Evolutionary conservation across 2,329 filamentous ascomycete genomes (phyloP).

Genomic region (Colletotrichum sp.): DNA sequence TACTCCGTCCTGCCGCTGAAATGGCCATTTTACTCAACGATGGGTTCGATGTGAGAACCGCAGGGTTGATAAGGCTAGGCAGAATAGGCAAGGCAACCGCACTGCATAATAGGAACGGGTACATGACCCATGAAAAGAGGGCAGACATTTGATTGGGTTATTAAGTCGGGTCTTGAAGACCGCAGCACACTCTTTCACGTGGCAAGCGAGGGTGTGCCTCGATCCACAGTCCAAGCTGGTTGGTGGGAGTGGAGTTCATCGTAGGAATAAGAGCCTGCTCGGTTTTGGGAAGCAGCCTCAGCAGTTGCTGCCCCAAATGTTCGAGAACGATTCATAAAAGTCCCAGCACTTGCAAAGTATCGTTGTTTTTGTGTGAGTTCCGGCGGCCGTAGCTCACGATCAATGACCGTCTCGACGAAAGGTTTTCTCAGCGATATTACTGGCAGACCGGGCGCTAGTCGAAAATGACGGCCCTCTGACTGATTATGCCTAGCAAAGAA

Average conservation of each 20-base stretch:
- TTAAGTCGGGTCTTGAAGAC: too few species aligned
- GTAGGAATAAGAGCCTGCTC: too few species aligned
- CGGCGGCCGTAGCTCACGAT: too few species aligned
- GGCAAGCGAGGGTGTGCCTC: background rate
- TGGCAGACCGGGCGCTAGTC: too few species aligned
- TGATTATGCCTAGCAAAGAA: background rate
- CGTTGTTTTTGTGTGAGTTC: too few species aligned
- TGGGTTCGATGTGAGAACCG: background rate
- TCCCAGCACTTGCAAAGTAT: too few species aligned
- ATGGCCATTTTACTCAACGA: background rate
- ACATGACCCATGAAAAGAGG: background rate
- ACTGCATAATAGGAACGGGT: background rate
- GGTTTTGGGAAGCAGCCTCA: too few species aligned
- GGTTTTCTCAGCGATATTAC: too few species aligned
- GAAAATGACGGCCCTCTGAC: too few species aligned
- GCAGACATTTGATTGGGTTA: background rate
- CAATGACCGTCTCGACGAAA: too few species aligned
- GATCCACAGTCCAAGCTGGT: background rate
- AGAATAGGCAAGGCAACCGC: background rate
- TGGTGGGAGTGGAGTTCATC: background rate
- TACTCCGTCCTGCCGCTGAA: background rate
- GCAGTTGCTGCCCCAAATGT: too few species aligned
- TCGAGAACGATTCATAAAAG: too few species aligned
- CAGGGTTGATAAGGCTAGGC: background rate
- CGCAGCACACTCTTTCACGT: background rate